Base-by-base conservation (phyloP, 2,329 filamentous ascomycete genomes). In the Fusarium transvaalense region DNA sequence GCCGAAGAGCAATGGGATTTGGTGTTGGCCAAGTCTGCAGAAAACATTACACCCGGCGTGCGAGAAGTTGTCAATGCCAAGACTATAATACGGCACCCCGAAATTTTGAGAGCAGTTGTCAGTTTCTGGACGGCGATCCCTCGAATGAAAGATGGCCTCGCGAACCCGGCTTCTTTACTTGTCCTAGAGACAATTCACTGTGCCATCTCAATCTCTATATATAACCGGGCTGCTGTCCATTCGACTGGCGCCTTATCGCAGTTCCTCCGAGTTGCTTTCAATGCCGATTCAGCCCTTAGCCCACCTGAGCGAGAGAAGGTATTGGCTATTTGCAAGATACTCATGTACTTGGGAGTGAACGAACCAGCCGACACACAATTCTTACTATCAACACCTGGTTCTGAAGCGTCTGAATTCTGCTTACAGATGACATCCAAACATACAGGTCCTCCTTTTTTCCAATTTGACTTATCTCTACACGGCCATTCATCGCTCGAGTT, bases 401-500 rank as follows among this genome's bases (percentile, higher is more conserved):
- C 84, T 9, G 80, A 82, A 47, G 84, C 87, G 1, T 85, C 92
- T 14, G 87, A 91, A 50, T 96, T 97, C 74, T 88, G 85, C 66
- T 82, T 97, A 21, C 86, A 89, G 53, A 91, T 92, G 76, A 88
- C 97, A 69, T 89, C 89, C 66, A 85, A 85, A 48, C 93, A 95
- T 61, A 89, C 91, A 68, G 88, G 89, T 15, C 93, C 96, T 8
- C 88, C 94, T 0, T 94, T 92, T 77, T 91, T 99, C 71, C 94
- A 98, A 72, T 98, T 99, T 78, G 96, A 99, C 77, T 84, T 99
- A 23, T 96, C 94, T 2, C 82, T 93, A 17, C 86, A 94, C 77
- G 97, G 97, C 1, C 95, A 93, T 78, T 92, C 93, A 15, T 97
- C 96, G 0, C 88, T 98, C 65, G 97, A 99, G 77, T 83, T 99